Evolutionary conservation across 192 early-diverging fungal genomes (phyloP), one percentile per base, ranked within the genome.

Genomic region (Linnemannia exigua): DNA sequence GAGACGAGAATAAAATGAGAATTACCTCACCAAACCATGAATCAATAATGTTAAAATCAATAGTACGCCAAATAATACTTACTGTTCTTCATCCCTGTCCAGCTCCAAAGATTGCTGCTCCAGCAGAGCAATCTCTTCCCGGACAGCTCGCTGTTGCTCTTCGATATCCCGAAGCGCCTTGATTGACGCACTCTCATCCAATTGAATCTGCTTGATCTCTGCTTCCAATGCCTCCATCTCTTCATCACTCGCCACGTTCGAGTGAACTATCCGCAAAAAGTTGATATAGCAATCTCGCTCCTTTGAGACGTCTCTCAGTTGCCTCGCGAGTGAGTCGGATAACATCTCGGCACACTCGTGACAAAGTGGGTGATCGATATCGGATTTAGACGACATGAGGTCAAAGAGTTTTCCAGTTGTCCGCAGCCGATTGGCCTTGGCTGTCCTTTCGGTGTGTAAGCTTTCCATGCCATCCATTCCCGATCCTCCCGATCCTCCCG

Each of bases 271-370:
- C 35, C 90, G 87, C 72, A 96, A 85, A 77, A 96, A 95, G 22
- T 90, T 91, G 52, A 93, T 93, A 74, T 97, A 96, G 31, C 93
- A 94, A 82, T 96, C 94, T 63, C 91, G 86, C 84, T 97, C 96
- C 58, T 84, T 88, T n/a, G 90, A 88, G 12, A 94, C 90, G 77
- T 97, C 96, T 0, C 87, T 74, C 22, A 97, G 79, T 67, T 94
- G 91, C 72, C 92, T 92, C 54, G 95, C 94, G 50, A 99, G 79
- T 37, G 89, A 88, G 15, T 94, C 90, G 66, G 93, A 54, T 70
- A 98, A 79, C 77, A 94, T 93, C 69, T 97, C 96, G 0, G 96
- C 95, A 78, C 98, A 99, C 67, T 97, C 97, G 76, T 95, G 92
- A 82, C 98, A 99, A 84, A 98, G 92, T 17, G 96, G 96, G 70